Base-by-base conservation (phyloP, 352 stramenopile species). In the Thalassiosira hispida region DNA sequence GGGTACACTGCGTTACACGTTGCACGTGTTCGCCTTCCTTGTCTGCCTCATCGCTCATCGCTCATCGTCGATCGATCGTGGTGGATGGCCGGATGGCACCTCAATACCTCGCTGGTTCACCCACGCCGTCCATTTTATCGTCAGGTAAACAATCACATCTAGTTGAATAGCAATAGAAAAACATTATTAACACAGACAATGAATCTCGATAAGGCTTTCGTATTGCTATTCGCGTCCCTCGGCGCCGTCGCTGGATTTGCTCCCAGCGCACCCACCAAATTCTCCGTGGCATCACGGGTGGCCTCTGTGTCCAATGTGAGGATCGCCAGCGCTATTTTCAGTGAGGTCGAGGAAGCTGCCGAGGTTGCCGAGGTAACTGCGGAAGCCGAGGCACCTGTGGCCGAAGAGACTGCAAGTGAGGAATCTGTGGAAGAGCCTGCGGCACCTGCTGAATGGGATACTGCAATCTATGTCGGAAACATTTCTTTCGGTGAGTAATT, bases 381-480 rank as follows among this genome's bases (percentile, higher is more conserved):
- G 2, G 9, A 16, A 12, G 25, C 2, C 44, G 66, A 68, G 42
- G 61, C 44, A 18, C 22, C 61, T 49, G 49, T 29, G 38, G 69
- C 38, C 9, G 33, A 4, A 18, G 61, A 29, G 29, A 18, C 47
- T 44, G 20, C 52, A 12, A n/a, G 59, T 14, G 31, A 20, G 7
- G 42, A 25, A 47, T 33, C 38, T 2, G 35, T 23, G 12, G 72
- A 49, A 42, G 38, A 44, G 23, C 20, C 62, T n/a, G 16, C 53
- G 1, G 29, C 47, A 46, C 9, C 33, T 7, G 5, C 78, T 56
- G 60, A 63, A 35, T 77, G 60, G 51, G 73, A 81, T 20, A 53
- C 47, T 33, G 55, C 70, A 64, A 79, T 90, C 27, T 90, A 90
- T 63, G 46, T 93, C 33, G 87, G 84, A 79, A 93, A 93, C 60